Evolutionary conservation across 2,329 filamentous ascomycete species (phyloP).

Genomic region (Aquanectria penicillioides): DNA sequence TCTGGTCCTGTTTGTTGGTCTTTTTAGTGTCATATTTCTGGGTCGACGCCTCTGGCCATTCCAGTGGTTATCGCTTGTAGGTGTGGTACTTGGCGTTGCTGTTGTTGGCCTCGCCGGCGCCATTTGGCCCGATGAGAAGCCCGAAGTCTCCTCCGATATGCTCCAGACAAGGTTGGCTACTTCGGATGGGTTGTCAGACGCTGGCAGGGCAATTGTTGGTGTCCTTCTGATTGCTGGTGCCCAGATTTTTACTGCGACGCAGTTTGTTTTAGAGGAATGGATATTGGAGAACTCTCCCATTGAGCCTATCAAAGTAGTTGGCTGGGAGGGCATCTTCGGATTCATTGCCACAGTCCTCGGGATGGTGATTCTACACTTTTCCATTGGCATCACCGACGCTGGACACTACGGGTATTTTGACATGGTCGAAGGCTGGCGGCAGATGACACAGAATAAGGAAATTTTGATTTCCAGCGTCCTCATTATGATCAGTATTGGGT

Average conservation of each 20-base stretch:
- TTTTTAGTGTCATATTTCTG: conserved; percentile 94
- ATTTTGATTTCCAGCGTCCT: conserved; percentile 82
- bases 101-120: conserved; percentile 90
- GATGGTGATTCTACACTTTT: conserved; percentile 83
- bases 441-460: conserved; percentile 77
- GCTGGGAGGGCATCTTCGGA: conserved; percentile 96
- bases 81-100: conserved; percentile 89
- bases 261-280: conserved; percentile 96
- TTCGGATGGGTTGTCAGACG: conserved; percentile 50
- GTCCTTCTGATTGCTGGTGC: conserved; percentile 91
- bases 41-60: conserved; percentile 82
- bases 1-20: conserved; percentile 91
- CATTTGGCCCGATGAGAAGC: conserved; percentile 76
- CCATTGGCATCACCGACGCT: conserved; percentile 77
- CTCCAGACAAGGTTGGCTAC: conserved; percentile 51
- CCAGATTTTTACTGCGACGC: conserved; percentile 95
- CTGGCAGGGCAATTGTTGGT: conserved; percentile 74
- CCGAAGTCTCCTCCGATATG: conserved; percentile 45
- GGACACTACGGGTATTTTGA: conserved; percentile 90
- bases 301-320: conserved; percentile 89
- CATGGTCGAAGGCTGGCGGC: conserved; percentile 82
- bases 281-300: conserved; percentile 75
- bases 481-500: conserved; percentile 99
- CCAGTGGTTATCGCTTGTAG: conserved; percentile 89
- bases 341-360: conserved; percentile 80